Conservation (phyloP, 805 yeast species). For the Blastobotrys mokoenaii region DNA sequence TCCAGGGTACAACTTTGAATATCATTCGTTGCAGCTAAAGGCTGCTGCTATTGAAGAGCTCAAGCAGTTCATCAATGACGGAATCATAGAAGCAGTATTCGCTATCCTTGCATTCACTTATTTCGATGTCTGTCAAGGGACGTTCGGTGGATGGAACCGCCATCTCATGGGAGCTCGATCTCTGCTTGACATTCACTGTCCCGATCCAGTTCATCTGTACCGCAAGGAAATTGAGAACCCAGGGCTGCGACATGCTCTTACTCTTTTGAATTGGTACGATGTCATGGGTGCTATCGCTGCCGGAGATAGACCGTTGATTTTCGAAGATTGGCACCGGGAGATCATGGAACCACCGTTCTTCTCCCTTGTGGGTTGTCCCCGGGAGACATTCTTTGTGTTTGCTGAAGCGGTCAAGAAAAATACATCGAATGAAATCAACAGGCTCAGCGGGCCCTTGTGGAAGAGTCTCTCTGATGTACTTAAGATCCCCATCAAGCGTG, state of each 20-base stretch:
- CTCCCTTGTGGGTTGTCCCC: constrained; percentile 13
- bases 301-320: constrained; percentile 11
- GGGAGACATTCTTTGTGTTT: constrained; percentile 9
- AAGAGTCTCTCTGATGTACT: too few species aligned
- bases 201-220: constrained; percentile 4
- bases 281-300: constrained; percentile 12
- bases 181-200: constrained; percentile 14
- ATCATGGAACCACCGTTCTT: constrained; percentile 14
- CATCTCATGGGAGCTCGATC: constrained; percentile 15
- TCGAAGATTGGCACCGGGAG: constrained; percentile 17
- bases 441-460: background rate
- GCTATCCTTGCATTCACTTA: constrained; percentile 15
- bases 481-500: too few species aligned
- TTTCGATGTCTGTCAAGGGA: constrained; percentile 15
- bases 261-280: constrained; percentile 16
- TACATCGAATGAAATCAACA: background rate
- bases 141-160: constrained; percentile 15
- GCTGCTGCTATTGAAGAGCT: constrained; percentile 14
- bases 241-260: constrained; percentile 16
- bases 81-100: constrained; percentile 15
- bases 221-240: constrained; percentile 8
- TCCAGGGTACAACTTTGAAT: constrained; percentile 5
- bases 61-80: constrained; percentile 12
- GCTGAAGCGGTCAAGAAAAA: constrained; percentile 1
- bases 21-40: constrained; percentile 9